Evolutionary conservation across 768 basidiomycete genomes (phyloP).

Genomic region (Boletus bicolor): DNA sequence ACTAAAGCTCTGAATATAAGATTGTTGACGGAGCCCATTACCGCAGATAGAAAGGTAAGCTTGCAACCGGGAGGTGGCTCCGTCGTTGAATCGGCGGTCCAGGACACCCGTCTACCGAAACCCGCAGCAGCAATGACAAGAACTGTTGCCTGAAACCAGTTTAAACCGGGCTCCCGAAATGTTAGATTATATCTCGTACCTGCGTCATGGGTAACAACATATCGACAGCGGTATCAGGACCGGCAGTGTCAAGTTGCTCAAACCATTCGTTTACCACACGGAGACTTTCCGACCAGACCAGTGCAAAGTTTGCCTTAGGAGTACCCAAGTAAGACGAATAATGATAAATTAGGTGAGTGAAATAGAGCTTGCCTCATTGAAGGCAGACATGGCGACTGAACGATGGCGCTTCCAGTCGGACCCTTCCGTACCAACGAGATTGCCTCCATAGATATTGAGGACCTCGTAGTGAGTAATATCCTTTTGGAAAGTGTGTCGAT

Average conservation of each 20-base stretch:
- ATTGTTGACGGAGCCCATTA: conserved; percentile 17
- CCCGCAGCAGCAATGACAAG: conserved; percentile 40
- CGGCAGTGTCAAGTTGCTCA: conserved; percentile 30
- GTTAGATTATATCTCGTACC: conserved; percentile 6
- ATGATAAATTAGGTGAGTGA: neutral
- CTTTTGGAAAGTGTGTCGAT: conserved; percentile 39
- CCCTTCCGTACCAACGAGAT: conserved; percentile 42
- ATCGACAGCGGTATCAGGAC: conserved; percentile 22
- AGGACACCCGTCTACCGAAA: conserved; percentile 39
- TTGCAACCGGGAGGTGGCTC: conserved; percentile 29
- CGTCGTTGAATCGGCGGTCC: conserved; percentile 28
- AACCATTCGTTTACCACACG: conserved; percentile 44
- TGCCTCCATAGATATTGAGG: conserved; percentile 45
- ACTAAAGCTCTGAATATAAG: conserved; percentile 30
- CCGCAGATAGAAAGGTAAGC: conserved; percentile 38
- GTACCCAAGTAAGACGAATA: neutral
- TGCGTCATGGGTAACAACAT: conserved; percentile 7
- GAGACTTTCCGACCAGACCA: conserved; percentile 48
- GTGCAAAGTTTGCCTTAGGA: conserved; percentile 41
- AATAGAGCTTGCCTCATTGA: conserved; percentile 40
- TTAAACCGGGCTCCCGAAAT: neutral
- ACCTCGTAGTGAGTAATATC: conserved; percentile 39
- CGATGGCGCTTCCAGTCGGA: conserved; percentile 49
- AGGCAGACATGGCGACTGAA: conserved; percentile 44
- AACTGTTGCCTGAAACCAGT: conserved; percentile 30